Evolutionary conservation across 257 asterid species (phyloP).

Genomic region (Solanum piurae): DNA sequence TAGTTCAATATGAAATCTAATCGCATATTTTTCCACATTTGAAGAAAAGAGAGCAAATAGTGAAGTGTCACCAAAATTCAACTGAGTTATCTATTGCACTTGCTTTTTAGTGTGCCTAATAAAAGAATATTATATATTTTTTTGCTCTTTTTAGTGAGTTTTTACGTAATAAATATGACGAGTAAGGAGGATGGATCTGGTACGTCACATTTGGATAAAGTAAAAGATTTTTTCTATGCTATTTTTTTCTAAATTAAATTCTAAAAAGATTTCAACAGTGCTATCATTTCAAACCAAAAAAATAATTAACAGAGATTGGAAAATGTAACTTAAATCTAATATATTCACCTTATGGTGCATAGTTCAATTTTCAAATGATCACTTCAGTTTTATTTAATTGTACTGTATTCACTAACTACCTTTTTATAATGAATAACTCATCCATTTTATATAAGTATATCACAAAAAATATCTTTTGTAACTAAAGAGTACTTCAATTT

Average conservation of each 20-base stretch:
- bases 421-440: background rate
- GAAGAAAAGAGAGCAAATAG: background rate
- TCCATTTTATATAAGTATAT: background rate
- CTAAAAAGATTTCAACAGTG: background rate
- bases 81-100: background rate
- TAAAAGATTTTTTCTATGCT: background rate
- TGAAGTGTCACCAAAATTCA: background rate
- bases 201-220: background rate
- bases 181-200: background rate
- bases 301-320: background rate
- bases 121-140: background rate
- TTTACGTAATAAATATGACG: background rate
- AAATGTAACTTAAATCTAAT: no score
- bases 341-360: background rate
- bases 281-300: background rate
- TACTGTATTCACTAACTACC: background rate
- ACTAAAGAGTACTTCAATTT: background rate
- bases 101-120: background rate
- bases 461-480: background rate
- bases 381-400: background rate
- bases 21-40: background rate
- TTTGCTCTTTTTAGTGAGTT: background rate
- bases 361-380: background rate
- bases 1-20: background rate
- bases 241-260: background rate